Evolutionary conservation across 176 grass and related monocot genomes (phyloP), one percentile per base, ranked within the genome.

Genomic region (Tuctoria greenei): DNA sequence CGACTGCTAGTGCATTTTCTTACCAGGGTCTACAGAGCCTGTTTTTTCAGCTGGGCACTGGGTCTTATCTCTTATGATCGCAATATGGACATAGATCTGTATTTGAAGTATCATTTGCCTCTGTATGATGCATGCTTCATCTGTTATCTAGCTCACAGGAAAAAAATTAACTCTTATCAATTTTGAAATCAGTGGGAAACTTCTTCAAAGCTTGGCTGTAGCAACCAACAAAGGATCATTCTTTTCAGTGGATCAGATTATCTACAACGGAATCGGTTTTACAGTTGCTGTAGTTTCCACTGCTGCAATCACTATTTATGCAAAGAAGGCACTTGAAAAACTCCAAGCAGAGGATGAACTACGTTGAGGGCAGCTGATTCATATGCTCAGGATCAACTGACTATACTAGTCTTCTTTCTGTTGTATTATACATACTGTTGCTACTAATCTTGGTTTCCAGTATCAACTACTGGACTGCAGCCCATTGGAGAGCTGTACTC

Each of bases 241-340:
- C 87, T 76, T 99, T 37, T 88, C 96, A 8, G 12, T 99, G 71
- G 86, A 99, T 63, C 92, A 99, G 74, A 88, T 99, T 42, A 87
- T 99, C 59, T 99, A 92, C 78, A 93, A 99, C 35, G 72, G 69
- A 71, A 79, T 99, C 10, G 96, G 96, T 20, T 99, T 99, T 83
- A 72, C 67, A 31, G 56, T 92, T 25, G 89, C 96, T 13, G 96
- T 87, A 59, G 76, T 86, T 80, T 91, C 96, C 47, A 99, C 96
- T 23, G 96, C 89, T 77, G 89, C 96, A 28, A 99, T 99, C 73
- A 99, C 96, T 56, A 88, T 99, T 72, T 95, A 99, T 49, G 96
- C 96, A 20, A 99, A 92, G 67, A 99, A 90, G 80, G 85, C 92
- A 8, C 89, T 99, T 46, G 92, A 95, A 78, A 93, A 82, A 37